Base-by-base conservation (phyloP, 805 yeast species). In the Candida ficus region DNA sequence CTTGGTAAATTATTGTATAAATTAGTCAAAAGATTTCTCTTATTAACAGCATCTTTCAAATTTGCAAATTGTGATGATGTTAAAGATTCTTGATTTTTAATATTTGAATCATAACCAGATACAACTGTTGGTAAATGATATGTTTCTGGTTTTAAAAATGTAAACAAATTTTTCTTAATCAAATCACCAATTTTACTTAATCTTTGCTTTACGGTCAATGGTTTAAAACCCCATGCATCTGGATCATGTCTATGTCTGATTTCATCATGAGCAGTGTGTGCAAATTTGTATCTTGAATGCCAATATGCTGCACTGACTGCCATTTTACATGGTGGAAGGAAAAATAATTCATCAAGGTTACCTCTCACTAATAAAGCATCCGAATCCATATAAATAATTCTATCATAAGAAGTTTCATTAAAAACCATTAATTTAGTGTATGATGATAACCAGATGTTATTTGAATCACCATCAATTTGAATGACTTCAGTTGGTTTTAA, bases 321-420 rank as follows among this genome's bases (percentile, higher is more conserved):
- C 37, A 76, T 52, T 38, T 66, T 60, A 34, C 67, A 64, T 1
- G 66, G 67, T 9, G 80, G 79, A 4, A 73, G 29, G 44, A 73
- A 69, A 48, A 76, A 75, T 29, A 75, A 52, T 44, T 75, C 79
- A 56, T 76, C 81, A 50, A 77, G 42, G 29, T 67, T 56, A 9
- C 56, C 54, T n/a, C 54, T 45, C 12, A 77, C 49, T 47, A 67
- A 56, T 10, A 56, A 43, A 3, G 80, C 69, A 58, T 80, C 86
- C 9, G 79, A 67, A 54, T 80, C 87, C 49, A 80, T 57, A 52
- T 70, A 78, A n/a, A 80, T 67, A 14, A 80, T 53, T 35, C 82
- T 57, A 19, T 76, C 75, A 50, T 66, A 80, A 27, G 73, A 67
- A 0, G 62, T 57, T 49, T 67, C 66, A 40, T 69, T 64, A 53